Evolutionary conservation across 805 yeast species (phyloP).

Genomic region (Candida caryicola): DNA sequence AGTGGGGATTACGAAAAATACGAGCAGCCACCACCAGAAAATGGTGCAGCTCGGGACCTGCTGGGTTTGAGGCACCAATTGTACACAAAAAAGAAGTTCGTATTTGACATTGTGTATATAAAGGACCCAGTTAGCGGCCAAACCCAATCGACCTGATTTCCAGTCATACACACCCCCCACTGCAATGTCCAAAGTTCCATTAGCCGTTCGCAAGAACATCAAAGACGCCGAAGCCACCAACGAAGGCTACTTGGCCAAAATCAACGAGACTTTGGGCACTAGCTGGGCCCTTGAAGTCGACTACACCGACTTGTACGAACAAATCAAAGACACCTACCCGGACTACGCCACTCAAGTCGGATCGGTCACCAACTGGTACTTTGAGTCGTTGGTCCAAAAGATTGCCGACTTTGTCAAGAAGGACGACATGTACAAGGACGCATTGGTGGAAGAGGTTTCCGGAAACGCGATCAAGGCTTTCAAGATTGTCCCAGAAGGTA

Average conservation of each 20-base stretch:
- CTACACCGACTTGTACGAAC: conserved; percentile 8
- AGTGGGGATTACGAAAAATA: too few species aligned
- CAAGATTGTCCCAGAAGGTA: conserved; percentile 7
- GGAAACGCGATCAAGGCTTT: conserved; percentile 8
- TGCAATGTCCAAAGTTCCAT: conserved; percentile 13
- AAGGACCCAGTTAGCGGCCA: too few species aligned
- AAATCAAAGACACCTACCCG: conserved; percentile 5
- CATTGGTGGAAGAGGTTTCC: conserved; percentile 10
- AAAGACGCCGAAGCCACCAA: conserved; percentile 12
- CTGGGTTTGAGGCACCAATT: too few species aligned
- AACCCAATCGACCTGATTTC: too few species aligned
- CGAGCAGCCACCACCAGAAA: too few species aligned
- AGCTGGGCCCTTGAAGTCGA: conserved; percentile 9
- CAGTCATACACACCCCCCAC: too few species aligned
- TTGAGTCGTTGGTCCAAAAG: conserved; percentile 2
- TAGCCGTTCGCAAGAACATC: conserved; percentile 9
- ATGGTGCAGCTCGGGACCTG: too few species aligned
- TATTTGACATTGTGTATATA: too few species aligned
- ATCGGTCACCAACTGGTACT: conserved; percentile 11
- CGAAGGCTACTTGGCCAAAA: conserved; percentile 4
- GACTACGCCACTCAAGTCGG: conserved; percentile 9
- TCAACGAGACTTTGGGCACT: conserved; percentile 8
- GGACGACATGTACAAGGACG: conserved; percentile 12
- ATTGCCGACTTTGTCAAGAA: conserved; percentile 9
- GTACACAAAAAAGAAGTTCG: too few species aligned